A percentile compares a stretch with the other conserved stretches of the same genome.
Conservation (phyloP, 2,329 filamentous ascomycete species). For the Phialemoniopsis sp. region DNA sequence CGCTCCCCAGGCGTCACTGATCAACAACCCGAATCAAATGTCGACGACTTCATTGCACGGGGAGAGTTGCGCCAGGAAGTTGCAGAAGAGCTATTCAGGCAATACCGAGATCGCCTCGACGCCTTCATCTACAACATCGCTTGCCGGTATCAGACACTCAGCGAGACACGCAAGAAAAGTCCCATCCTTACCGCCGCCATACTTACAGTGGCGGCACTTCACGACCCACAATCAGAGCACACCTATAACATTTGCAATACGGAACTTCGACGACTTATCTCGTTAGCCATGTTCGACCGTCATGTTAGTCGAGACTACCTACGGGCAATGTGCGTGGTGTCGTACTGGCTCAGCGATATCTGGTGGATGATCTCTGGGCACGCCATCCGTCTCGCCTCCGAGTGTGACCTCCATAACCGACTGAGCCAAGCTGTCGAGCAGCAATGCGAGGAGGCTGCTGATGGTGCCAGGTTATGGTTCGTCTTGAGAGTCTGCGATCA, state of each 20-base stretch:
- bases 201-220: constrained; percentile 53
- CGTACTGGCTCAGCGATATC: constrained; percentile 60
- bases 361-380: constrained; percentile 59
- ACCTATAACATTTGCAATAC: constrained; percentile 48
- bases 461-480: constrained; percentile 58
- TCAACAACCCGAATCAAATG: no score
- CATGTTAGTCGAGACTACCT: constrained; percentile 43
- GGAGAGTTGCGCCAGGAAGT: constrained; percentile 40
- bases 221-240: constrained; percentile 47
- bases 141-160: constrained; percentile 42
- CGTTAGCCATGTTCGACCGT: constrained; percentile 24
- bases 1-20: no score
- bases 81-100: constrained; percentile 44
- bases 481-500: constrained; percentile 57
- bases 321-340: constrained; percentile 54
- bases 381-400: constrained; percentile 43
- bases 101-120: constrained; percentile 46
- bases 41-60: constrained; percentile 28
- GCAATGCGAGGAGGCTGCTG: constrained; percentile 35
- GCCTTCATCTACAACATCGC: constrained; percentile 46
- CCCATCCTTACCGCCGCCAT: constrained; percentile 51
- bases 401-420: no score
- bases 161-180: constrained; percentile 49
- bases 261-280: constrained; percentile 51
- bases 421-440: no score